Conservation (phyloP, 2,329 filamentous ascomycete species). For the Fusarium tricinctum region DNA sequence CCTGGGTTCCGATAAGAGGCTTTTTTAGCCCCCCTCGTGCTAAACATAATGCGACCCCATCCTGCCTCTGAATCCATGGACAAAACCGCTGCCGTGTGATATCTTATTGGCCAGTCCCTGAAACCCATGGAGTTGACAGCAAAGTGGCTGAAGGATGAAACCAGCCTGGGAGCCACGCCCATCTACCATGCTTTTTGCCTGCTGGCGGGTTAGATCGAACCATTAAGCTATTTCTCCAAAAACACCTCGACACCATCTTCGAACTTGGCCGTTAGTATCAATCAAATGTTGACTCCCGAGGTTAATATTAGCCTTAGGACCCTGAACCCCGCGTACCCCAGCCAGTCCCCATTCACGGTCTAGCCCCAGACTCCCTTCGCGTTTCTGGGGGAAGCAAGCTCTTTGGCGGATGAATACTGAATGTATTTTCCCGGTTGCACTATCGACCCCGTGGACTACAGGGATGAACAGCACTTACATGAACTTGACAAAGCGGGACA, state of each 20-base stretch:
- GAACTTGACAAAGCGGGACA: conserved; percentile 3
- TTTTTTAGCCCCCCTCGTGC: conserved; percentile 11
- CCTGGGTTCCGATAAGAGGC: conserved; percentile 44
- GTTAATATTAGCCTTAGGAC: conserved; percentile 3
- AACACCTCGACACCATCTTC: background rate
- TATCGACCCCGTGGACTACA: conserved; percentile 35
- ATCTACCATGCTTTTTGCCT: background rate
- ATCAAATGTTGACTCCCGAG: too few relatives aligned
- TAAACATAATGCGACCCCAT: conserved; percentile 17
- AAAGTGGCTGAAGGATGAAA: conserved; percentile 20
- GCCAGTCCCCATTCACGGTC: conserved; percentile 25
- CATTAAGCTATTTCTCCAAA: background rate
- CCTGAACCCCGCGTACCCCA: conserved; percentile 25
- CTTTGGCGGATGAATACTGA: conserved; percentile 46
- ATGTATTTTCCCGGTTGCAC: conserved; percentile 48
- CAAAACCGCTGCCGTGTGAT: background rate
- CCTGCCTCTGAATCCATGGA: conserved; percentile 6
- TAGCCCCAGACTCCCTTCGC: conserved; percentile 37
- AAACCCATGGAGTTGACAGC: background rate
- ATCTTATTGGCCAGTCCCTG: conserved; percentile 25
- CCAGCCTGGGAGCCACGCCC: background rate
- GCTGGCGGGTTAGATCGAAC: conserved; percentile 3
- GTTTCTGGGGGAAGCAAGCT: conserved; percentile 36
- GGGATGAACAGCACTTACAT: conserved; percentile 25
- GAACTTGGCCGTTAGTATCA: background rate